Base-by-base conservation (phyloP, 1,139 yeast species). In the Geotrichum citri-aurantii region DNA sequence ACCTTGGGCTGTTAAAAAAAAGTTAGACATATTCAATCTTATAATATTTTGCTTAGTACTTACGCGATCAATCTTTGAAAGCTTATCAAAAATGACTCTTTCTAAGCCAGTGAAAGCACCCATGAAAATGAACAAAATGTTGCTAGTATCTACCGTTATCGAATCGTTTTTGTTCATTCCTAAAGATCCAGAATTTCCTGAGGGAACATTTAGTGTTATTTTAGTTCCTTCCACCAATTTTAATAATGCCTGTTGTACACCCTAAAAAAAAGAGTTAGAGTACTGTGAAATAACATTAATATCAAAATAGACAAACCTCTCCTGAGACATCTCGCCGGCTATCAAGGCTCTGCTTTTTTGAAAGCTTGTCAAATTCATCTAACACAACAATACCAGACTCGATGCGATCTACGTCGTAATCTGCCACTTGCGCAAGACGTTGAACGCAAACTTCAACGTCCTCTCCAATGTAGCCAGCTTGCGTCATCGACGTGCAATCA, bases 391-490 rank as follows among this genome's bases (percentile, higher is more conserved):
- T 80, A 5, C 85, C 85, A 58, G 75, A 73, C 63, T 81, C 82
- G 21, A 81, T 58, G n/a, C 57, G 74, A 11, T 75, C 76, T 24
- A 79, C 78, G 63, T 81, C 81, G 63, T 75, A 79, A 54, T 77
- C 77, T 3, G 83, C 77, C 59, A 71, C 76, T 3, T 76, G 77
- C 50, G 80, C 69, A 21, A 81, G 68, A 57, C 82, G 73, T 64
- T 79, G 81, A 37, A 81, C 75, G 63, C 84, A 80, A 23, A 76
- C 71, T 60, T 81, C 84, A 14, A 80, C 82, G 67, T 81, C 84
- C 61, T 81, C 84, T 26, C 84, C 85, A 54, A 81, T 79, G 63
- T 81, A 81, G 8, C 85, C 85, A 0, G 84, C 83, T 65, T 81
- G 84, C 0, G 85, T 81, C 62, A 81, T 65, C 51, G 81, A 79